phyloP scores from a whole-genome alignment of 1,139 yeast genomes.

The Sugiyamaella sp. region DNA sequence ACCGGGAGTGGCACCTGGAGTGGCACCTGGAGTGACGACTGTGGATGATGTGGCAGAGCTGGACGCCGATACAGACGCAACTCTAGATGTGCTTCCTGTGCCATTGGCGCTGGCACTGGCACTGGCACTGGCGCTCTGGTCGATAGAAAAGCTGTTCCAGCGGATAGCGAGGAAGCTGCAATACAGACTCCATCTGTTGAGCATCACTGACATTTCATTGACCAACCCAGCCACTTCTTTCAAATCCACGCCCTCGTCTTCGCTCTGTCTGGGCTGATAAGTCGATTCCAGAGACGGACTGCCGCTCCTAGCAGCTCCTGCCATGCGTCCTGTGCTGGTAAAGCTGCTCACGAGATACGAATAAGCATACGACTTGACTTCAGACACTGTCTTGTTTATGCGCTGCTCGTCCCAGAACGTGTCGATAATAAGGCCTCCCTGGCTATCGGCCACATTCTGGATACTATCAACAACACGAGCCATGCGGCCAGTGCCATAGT shows the following conservation, averaged over 20 bases:
- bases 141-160: conserved; percentile 52
- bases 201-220: conserved; percentile 70
- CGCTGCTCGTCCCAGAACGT: conserved; percentile 78
- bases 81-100: too few relatives aligned
- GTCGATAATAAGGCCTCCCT: conserved; percentile 84
- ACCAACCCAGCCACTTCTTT: conserved; percentile 60
- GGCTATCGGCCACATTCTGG: conserved; percentile 88
- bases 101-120: neutral
- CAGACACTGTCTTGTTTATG: conserved; percentile 57
- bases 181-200: conserved; percentile 88
- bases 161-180: conserved; percentile 71
- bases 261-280: conserved; percentile 30
- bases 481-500: conserved; percentile 71
- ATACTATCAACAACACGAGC: conserved; percentile 67
- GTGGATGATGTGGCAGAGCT: neutral
- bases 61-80: neutral
- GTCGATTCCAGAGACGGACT: conserved; percentile 26
- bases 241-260: conserved; percentile 46
- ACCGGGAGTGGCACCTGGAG: neutral
- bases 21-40: neutral
- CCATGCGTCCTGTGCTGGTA: conserved; percentile 31
- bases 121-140: conserved; percentile 13
- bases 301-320: conserved; percentile 22
- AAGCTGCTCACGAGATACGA: conserved; percentile 43
- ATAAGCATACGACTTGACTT: conserved; percentile 61